phyloP scores from a whole-genome alignment of 805 yeast genomes.

The Candida alai region DNA sequence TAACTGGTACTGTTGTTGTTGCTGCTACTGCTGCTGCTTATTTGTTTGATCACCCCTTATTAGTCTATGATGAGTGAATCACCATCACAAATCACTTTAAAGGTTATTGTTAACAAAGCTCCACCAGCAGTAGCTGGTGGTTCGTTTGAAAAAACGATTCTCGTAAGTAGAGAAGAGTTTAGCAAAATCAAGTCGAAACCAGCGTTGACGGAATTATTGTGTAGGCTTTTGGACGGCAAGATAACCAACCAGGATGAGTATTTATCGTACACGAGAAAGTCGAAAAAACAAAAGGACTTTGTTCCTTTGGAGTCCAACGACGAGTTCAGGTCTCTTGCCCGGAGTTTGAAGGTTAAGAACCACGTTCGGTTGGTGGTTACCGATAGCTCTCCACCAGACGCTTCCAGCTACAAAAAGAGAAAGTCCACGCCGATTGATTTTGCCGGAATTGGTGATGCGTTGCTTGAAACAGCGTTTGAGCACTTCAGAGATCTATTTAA shows the following conservation, averaged over 20 bases:
- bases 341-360: slow-evolving; percentile 48
- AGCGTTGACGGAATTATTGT: slow-evolving; percentile 9
- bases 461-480: slow-evolving; percentile 27
- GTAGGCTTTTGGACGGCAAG: neutral
- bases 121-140: neutral
- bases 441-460: slow-evolving; percentile 20
- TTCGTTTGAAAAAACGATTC: slow-evolving; percentile 10
- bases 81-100: slow-evolving; percentile 11
- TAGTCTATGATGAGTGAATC: no score
- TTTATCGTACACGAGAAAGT: slow-evolving; percentile 32
- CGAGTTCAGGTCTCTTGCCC: slow-evolving; percentile 41
- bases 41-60: no score
- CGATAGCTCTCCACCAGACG: slow-evolving; percentile 13
- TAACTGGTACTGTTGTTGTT: no score
- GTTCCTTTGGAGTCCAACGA: slow-evolving; percentile 33
- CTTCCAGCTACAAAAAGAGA: slow-evolving; percentile 6
- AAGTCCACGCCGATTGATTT: slow-evolving; percentile 16
- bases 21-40: no score
- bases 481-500: slow-evolving; percentile 21
- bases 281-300: slow-evolving; percentile 42
- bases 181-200: slow-evolving; percentile 6
- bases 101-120: slow-evolving; percentile 10
- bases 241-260: slow-evolving; percentile 5
- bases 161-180: slow-evolving; percentile 12
- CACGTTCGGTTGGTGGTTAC: slow-evolving; percentile 33